Evolutionary conservation across 2,329 filamentous ascomycete species (phyloP).

Genomic region (Teratosphaeriaceae sp.): DNA sequence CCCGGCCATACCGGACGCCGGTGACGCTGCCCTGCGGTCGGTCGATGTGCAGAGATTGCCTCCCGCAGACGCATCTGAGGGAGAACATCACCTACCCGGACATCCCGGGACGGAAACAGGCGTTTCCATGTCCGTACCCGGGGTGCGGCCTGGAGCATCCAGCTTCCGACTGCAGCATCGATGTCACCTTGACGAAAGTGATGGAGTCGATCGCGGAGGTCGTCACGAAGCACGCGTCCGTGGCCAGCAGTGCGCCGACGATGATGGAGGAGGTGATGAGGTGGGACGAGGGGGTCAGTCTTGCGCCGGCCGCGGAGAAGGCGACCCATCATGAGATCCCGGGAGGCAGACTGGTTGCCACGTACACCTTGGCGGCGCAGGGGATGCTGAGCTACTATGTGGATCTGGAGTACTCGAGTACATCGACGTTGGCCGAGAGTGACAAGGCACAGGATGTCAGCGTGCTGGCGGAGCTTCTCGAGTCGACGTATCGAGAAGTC

Average conservation of each 20-base stretch:
- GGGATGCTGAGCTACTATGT: slow-evolving; percentile 52
- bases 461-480: slow-evolving; percentile 53
- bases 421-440: slow-evolving; percentile 31
- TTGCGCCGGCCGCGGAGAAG: slow-evolving; percentile 29
- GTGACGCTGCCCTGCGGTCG: slow-evolving; percentile 76
- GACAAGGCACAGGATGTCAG: slow-evolving; percentile 37
- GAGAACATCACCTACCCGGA: slow-evolving; percentile 72
- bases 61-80: slow-evolving; percentile 60
- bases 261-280: slow-evolving; percentile 36
- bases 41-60: slow-evolving; percentile 66
- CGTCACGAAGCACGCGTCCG: slow-evolving; percentile 37
- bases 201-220: slow-evolving; percentile 53
- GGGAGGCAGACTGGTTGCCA: slow-evolving; percentile 57
- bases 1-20: slow-evolving; percentile 58
- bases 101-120: slow-evolving; percentile 57
- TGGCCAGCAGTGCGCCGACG: slow-evolving; percentile 29
- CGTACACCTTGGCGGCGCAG: slow-evolving; percentile 58
- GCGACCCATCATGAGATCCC: slow-evolving; percentile 37
- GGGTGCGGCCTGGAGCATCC: slow-evolving; percentile 67
- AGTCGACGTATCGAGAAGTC: slow-evolving; percentile 60
- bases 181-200: slow-evolving; percentile 71
- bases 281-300: slow-evolving; percentile 28
- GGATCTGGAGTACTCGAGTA: slow-evolving; percentile 47
- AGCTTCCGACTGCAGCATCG: slow-evolving; percentile 65
- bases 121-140: slow-evolving; percentile 66